Base-by-base conservation (phyloP, 2,329 filamentous ascomycete species). In the Xylariaceae sp. region DNA sequence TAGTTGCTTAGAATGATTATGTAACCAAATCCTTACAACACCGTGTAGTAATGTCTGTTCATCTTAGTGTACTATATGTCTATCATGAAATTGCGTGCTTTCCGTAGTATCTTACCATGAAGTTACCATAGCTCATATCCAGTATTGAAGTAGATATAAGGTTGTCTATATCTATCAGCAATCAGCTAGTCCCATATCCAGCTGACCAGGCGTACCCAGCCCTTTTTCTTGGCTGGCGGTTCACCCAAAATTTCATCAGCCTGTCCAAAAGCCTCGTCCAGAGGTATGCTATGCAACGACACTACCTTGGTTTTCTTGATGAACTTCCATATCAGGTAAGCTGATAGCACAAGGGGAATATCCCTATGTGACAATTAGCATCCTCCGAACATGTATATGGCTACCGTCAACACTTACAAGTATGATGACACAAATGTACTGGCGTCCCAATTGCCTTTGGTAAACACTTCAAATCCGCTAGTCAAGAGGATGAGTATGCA, bases 401-500 rank as follows among this genome's bases (percentile, higher is more conserved):
- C 4, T 2, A 16, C 10, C n/a, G 6, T 19, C 10, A 12, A 50
- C 3, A 77, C 83, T 74, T 67, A 87, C 81, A 88, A 65, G 58
- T 88, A 88, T 0, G 83, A 80, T 0, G 85, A 86, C 1, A 88
- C 79, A 61, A 88, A 88, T 1, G 71, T 74, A 19, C 78, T 78
- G 0, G 81, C 66, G 52, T 81, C 75, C 84, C 84, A 88, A 54
- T 83, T 80, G 2, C 84, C 84, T 37, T 72, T 72, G 1, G 83
- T 85, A 56, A 88, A 88, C 2, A 84, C 82, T 1, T 75, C 67
- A 62, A 91, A 91, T 0, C 89, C 89, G 40, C 85, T 83, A 3
- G 89, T 91, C 41, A 91, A 76, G 2, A 92, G 74, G 57, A 91
- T 87, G 41, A 89, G 71, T 23, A 86, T 74, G 66, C 80, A 84